Evolutionary conservation across 2,329 filamentous ascomycete genomes (phyloP), one percentile per base, ranked within the genome.

Genomic region (Anthostomella pinea): DNA sequence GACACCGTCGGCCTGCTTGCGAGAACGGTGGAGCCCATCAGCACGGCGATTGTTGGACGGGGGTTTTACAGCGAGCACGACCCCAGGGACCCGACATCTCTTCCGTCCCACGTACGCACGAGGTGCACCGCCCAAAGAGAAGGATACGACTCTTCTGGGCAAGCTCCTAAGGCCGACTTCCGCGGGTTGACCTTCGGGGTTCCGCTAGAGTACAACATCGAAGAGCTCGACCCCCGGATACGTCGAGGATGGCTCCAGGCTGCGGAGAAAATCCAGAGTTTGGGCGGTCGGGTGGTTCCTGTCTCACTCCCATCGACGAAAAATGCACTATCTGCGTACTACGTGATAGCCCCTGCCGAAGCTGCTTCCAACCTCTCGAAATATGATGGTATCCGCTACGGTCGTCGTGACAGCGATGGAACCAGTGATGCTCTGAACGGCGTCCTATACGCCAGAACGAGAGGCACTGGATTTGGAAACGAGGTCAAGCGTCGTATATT

Each of bases 311-410:
- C 91, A 1, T 79, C 83, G 1, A 98, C 91, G 1, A 83, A 80
- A 45, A 82, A 87, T 49, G 91, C 93, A 0, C 77, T 98, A 1
- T 87, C 89, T 14, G 86, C 93, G 21, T 98, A 98, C 68, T 98
- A 98, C 62, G 78, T 98, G 38, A 81, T 98, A 38, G 94, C 93
- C 1, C 88, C 93, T 0, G 91, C 93, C 11, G 93, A 98, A 65
- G 93, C 93, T 3, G 88, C 88, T 2, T 97, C 91, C 11, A 98
- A 98, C 54, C 77, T 98, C 2, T 87, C 93, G 39, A 96, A 95
- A 60, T 98, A 96, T 61, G 94, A 98, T 54, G 93, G 93, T 14
- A 80, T 97, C n/a, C 84, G 93, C 8, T 98, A 95, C 63, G 93
- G 93, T 2, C 72, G 70, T 14, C 74, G 80, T 19, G 66, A 66